A percentile compares a stretch with the other conserved stretches of the same genome.
Conservation (phyloP, 163 green algal species). For the Chlamydomonas reinhardtii region DNA sequence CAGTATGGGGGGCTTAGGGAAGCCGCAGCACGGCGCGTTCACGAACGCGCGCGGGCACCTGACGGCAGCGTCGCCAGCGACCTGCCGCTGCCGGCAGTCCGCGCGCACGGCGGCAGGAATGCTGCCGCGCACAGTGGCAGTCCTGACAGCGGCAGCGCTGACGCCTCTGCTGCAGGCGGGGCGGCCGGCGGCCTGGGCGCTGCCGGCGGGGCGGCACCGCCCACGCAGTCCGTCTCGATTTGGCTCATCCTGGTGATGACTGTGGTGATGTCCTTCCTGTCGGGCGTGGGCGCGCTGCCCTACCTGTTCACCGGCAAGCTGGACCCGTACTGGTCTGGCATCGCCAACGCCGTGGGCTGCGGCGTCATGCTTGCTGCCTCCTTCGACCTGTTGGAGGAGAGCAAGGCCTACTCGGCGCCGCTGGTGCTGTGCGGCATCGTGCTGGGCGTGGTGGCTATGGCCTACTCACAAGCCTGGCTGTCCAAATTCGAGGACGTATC, state of each 20-base stretch:
- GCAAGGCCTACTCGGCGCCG: constrained; percentile 76
- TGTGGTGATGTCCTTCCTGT: constrained; percentile 86
- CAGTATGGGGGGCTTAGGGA: constrained; percentile 1
- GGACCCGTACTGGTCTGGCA: constrained; percentile 69
- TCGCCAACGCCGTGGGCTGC: constrained; percentile 93
- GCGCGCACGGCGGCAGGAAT: neutral
- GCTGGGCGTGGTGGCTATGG: constrained; percentile 73
- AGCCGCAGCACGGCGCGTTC: neutral
- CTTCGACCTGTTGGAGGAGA: constrained; percentile 96
- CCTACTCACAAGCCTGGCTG: constrained; percentile 72
- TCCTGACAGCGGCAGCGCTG: too few species aligned
- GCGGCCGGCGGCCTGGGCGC: too few species aligned
- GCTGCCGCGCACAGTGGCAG: too few species aligned
- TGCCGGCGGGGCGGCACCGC: neutral
- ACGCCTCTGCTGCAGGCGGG: neutral
- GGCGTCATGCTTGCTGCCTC: constrained; percentile 97
- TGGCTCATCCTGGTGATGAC: constrained; percentile 77
- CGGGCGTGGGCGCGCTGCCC: constrained; percentile 89
- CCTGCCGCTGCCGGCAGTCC: constrained; percentile 25
- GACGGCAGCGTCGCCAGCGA: constrained; percentile 29
- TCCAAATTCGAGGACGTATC: constrained; percentile 81
- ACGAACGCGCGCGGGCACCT: constrained; percentile 11
- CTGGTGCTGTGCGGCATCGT: constrained; percentile 85
- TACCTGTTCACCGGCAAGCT: constrained; percentile 92
- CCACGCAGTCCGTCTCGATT: constrained; percentile 15